A percentile compares a stretch with the other conserved stretches of the same genome.
phyloP scores from a whole-genome alignment of 805 yeast species.

The Spathaspora hagerdaliae region DNA sequence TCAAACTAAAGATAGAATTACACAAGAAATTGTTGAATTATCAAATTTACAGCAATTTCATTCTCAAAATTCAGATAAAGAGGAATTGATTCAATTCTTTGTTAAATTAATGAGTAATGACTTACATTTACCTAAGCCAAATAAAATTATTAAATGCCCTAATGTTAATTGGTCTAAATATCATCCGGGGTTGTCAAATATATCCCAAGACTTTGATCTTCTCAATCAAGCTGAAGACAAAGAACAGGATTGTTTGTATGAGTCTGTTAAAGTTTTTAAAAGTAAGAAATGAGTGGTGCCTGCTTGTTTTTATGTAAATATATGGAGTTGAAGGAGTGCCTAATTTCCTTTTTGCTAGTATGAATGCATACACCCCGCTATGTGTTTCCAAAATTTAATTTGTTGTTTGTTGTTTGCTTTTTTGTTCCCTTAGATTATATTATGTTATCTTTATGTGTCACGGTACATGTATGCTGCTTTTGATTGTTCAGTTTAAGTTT shows the following conservation, averaged over 20 bases:
- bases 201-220: conserved; percentile 15
- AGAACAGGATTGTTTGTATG: conserved; percentile 15
- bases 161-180: conserved; percentile 35
- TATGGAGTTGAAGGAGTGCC: background rate
- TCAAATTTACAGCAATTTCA: conserved; percentile 17
- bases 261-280: conserved; percentile 22
- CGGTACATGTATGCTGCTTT: too few species aligned
- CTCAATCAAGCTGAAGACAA: conserved; percentile 4
- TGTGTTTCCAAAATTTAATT: too few species aligned
- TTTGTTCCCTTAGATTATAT: too few species aligned
- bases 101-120: conserved; percentile 30
- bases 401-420: too few species aligned
- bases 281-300: background rate
- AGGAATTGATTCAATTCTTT: conserved; percentile 28
- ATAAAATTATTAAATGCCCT: conserved; percentile 30
- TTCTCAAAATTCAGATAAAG: conserved; percentile 11
- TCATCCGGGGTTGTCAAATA: conserved; percentile 24
- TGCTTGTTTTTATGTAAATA: background rate
- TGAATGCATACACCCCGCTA: too few species aligned
- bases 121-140: conserved; percentile 31
- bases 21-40: conserved; percentile 27
- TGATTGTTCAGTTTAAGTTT: too few species aligned
- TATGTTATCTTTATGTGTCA: too few species aligned
- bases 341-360: too few species aligned
- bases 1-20: conserved; percentile 18